Evolutionary conservation across 2,329 filamentous ascomycete genomes (phyloP).

Genomic region (Colletotrichum destructivum): DNA sequence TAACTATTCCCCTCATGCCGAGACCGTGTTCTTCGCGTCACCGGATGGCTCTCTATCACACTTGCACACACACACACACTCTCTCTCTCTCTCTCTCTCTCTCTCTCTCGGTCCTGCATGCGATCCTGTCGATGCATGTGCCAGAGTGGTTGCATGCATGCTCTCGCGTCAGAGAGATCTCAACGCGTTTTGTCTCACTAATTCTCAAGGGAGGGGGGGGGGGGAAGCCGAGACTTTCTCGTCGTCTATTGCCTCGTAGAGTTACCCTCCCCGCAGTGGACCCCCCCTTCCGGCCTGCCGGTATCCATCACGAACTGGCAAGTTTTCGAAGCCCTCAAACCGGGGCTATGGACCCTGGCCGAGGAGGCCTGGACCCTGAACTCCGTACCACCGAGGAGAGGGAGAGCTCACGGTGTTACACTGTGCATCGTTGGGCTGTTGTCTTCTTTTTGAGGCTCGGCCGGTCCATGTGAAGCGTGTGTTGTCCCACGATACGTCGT

Average conservation of each 20-base stretch:
- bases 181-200: conserved; percentile 29
- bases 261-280: conserved; percentile 33
- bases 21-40: not conserved
- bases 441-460: conserved; percentile 2
- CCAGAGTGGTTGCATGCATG: conserved; percentile 39
- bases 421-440: not conserved
- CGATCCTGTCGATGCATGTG: conserved; percentile 28
- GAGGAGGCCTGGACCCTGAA: conserved; percentile 37
- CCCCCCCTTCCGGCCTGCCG: not conserved
- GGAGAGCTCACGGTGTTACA: not conserved
- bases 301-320: conserved; percentile 34
- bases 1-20: not conserved
- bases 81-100: conserved; percentile 2
- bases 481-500: not conserved
- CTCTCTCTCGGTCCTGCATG: conserved; percentile 24
- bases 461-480: conserved; percentile 11
- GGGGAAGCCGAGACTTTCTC: too few species aligned
- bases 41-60: not conserved
- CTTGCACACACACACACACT: too few species aligned
- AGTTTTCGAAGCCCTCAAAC: conserved; percentile 37
- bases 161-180: conserved; percentile 14
- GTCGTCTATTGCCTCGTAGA: conserved; percentile 8
- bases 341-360: conserved; percentile 25
- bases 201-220: conserved; percentile 11
- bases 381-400: not conserved